Conservation (phyloP, 2,329 filamentous ascomycete species). For the Neopestalotiopsis rosae region DNA sequence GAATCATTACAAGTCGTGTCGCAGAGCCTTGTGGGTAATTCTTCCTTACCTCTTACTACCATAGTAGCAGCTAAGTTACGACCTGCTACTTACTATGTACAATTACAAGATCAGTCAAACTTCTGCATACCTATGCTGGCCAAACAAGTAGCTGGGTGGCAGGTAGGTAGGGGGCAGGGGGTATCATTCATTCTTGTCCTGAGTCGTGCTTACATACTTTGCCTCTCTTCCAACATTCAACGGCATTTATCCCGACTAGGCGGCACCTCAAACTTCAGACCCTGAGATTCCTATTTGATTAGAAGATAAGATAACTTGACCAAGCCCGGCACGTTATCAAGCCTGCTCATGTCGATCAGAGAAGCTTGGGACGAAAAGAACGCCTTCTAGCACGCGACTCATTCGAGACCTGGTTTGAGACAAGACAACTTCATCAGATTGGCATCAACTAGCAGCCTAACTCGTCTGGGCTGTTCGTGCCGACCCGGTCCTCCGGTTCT, state of each 20-base stretch:
- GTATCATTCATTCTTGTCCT: background rate
- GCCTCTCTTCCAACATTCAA: background rate
- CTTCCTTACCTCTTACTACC: too few species aligned
- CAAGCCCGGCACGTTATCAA: background rate
- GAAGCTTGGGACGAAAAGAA: background rate
- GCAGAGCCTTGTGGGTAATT: too few species aligned
- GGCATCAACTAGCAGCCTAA: background rate
- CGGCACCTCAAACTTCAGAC: too few species aligned
- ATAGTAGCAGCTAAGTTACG: too few species aligned
- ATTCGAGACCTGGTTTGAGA: constrained; percentile 1
- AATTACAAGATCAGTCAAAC: too few species aligned
- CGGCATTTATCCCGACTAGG: background rate
- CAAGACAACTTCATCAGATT: background rate
- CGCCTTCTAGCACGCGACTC: background rate
- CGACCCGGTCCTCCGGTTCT: constrained; percentile 11
- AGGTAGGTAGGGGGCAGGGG: background rate
- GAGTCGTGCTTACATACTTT: background rate
- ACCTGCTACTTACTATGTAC: too few species aligned
- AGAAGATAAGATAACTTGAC: constrained; percentile 9
- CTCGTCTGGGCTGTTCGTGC: constrained; percentile 10
- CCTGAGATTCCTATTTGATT: too few species aligned
- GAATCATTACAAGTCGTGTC: too few species aligned
- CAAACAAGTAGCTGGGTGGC: too few species aligned
- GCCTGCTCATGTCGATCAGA: background rate
- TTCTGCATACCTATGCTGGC: too few species aligned